Base-by-base conservation (phyloP, 1,284 basidiomycete genomes). In the Sparassis latifolia region DNA sequence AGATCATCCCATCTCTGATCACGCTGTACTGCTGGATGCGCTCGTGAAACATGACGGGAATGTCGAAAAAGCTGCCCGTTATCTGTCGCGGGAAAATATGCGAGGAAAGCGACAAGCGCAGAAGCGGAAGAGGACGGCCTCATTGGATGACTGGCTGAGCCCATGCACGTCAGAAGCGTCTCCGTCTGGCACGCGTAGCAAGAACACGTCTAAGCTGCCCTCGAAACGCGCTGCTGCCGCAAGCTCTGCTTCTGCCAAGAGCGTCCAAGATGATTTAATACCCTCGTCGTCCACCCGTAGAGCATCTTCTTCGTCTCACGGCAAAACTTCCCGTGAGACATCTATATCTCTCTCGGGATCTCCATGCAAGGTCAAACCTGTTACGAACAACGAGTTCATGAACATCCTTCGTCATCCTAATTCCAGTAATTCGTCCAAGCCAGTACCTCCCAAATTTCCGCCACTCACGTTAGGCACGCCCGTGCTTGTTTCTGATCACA, bases 401-500 rank as follows among this genome's bases (percentile, higher is more conserved):
- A 69, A 69, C 10, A 64, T 86, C 12, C 65, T 87, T 33, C 73
- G 73, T 28, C 78, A 76, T 44, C 76, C 81, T 12, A 70, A 73
- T 5, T 66, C 79, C 10, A 61, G 60, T 28, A 45, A 40, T 4
- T 10, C 46, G 2, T 28, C 44, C 2, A 59, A 58, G 9, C 53
- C 52, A 54, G 70, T 42, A 59, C 72, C 55, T 59, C 70, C 59
- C 61, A 67, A 65, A 5, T 64, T 53, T 49, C 72, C 76, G 40
- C 78, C 88, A 48, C 58, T 92, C 53, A 74, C 71, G 47, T 70
- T 86, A 37, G 63, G 74, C 48, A 77, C 69, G 53, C 77, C 84
- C 51, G 64, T 76, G 50, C 69, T 89, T 70, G 73, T 92, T 45
- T 70, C 82, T 56, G 61, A 86, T 63, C 75, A 89, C 68, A 83